Evolutionary conservation across 441 rosid species (phyloP).

Genomic region (Erodium trifolium): DNA sequence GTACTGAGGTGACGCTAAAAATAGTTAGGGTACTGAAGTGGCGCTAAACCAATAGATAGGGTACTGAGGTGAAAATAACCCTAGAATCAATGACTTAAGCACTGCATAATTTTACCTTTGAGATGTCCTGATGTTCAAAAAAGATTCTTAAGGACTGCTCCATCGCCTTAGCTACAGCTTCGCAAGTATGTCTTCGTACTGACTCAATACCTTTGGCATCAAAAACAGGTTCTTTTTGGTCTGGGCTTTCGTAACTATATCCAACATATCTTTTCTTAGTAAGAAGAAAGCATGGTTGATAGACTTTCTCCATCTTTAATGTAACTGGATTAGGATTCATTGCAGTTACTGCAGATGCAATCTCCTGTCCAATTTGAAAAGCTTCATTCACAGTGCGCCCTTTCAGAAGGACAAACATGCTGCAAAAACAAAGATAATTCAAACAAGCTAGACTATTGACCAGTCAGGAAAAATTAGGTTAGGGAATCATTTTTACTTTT

Average conservation of each 20-base stretch:
- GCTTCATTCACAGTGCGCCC: slow-evolving; percentile 68
- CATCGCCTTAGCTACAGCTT: slow-evolving; percentile 80
- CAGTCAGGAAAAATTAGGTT: not conserved
- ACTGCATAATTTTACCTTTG: slow-evolving; percentile 37
- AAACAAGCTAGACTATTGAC: not conserved
- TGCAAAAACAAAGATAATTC: slow-evolving; percentile 24
- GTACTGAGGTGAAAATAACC: too few relatives aligned
- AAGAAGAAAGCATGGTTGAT: slow-evolving; percentile 86
- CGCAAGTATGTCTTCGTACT: slow-evolving; percentile 90
- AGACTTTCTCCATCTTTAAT: slow-evolving; percentile 94
- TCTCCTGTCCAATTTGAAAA: slow-evolving; percentile 68
- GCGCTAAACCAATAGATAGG: too few relatives aligned
- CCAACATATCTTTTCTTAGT: slow-evolving; percentile 97
- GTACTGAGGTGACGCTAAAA: too few relatives aligned
- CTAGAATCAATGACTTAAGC: not conserved
- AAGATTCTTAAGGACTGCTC: slow-evolving; percentile 78
- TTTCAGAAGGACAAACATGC: slow-evolving; percentile 93
- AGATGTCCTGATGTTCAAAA: slow-evolving; percentile 61
- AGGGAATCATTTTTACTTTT: not conserved
- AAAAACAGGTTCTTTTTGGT: slow-evolving; percentile 64
- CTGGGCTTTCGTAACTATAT: slow-evolving; percentile 76
- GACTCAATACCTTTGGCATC: slow-evolving; percentile 99
- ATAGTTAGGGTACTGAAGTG: too few relatives aligned
- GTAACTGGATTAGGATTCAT: slow-evolving; percentile 89
- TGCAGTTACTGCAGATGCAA: slow-evolving; percentile 76